phyloP scores from a whole-genome alignment of 768 basidiomycete species.

The Boletus reticuloceps region DNA sequence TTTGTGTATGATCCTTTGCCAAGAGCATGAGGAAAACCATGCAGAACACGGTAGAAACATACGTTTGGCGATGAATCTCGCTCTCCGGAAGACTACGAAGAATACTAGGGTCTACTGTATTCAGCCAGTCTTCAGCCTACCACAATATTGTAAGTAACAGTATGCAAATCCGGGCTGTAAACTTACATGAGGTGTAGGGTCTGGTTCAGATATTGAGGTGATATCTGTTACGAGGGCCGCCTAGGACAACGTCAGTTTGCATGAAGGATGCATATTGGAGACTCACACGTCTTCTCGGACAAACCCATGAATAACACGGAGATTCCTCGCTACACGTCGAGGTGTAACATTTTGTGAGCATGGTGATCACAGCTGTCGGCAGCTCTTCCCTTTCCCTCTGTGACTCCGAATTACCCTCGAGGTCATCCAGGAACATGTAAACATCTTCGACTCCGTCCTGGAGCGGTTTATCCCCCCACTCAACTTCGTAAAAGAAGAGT shows the following conservation, averaged over 20 bases:
- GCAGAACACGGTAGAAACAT: constrained; percentile 7
- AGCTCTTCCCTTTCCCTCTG: constrained; percentile 66
- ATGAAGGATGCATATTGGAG: not conserved
- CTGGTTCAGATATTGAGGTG: constrained; percentile 22
- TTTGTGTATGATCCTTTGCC: constrained; percentile 69
- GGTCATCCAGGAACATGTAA: constrained; percentile 88
- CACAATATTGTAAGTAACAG: not conserved
- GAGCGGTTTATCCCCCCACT: constrained; percentile 82
- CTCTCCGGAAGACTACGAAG: constrained; percentile 61
- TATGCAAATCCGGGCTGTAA: constrained; percentile 27
- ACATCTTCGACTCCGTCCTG: constrained; percentile 91
- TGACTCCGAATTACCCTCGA: constrained; percentile 59
- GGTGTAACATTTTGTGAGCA: constrained; percentile 88
- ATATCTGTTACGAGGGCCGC: constrained; percentile 22
- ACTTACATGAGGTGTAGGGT: constrained; percentile 29
- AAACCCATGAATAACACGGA: constrained; percentile 80
- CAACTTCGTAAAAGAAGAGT: constrained; percentile 95
- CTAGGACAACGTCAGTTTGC: constrained; percentile 20
- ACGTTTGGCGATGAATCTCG: constrained; percentile 83
- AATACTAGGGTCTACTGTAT: constrained; percentile 48
- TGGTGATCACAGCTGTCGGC: constrained; percentile 87
- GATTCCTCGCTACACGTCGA: constrained; percentile 79
- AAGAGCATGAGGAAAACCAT: not conserved
- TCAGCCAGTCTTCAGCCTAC: constrained; percentile 49
- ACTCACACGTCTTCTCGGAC: constrained; percentile 63